These are phyloP conservation scores for Cocos nucifera DNA, from an alignment of 176 grass and related monocot genomes.

Conservation along the genomic window DNA sequence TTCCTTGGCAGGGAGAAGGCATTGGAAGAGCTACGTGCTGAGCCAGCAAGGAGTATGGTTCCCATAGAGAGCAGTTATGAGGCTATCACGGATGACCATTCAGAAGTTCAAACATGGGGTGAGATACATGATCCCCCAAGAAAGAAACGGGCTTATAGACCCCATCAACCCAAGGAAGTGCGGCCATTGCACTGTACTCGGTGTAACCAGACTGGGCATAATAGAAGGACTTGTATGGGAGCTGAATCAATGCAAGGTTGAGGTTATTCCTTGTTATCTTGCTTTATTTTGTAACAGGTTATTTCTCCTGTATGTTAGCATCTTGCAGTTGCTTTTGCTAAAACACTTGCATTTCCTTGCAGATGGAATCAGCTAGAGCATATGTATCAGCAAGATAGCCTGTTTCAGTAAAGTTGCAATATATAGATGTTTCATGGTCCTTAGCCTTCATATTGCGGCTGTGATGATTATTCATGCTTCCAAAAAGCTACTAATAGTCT, in stretches of 20 bases:
- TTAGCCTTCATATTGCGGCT: too few relatives aligned
- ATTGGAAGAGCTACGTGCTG: constrained; percentile 6
- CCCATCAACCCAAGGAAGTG: constrained; percentile 9
- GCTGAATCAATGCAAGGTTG: neutral
- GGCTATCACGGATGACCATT: neutral
- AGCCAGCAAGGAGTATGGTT: neutral
- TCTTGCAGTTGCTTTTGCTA: too few relatives aligned
- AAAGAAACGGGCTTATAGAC: neutral
- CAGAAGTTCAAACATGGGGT: constrained; percentile 4
- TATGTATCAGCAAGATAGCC: too few relatives aligned
- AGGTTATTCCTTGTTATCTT: neutral
- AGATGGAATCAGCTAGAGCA: too few relatives aligned
- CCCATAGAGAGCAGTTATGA: neutral
- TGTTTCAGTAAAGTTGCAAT: too few relatives aligned
- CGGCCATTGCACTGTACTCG: constrained; percentile 14
- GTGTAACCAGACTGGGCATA: constrained; percentile 16
- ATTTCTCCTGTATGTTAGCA: too few relatives aligned
- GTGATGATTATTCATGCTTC: too few relatives aligned
- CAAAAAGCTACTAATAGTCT: too few relatives aligned
- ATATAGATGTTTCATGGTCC: too few relatives aligned
- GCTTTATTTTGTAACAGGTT: too few relatives aligned
- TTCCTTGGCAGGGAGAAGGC: constrained; percentile 19
- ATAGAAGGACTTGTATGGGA: constrained; percentile 10
- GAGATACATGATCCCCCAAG: constrained; percentile 13
- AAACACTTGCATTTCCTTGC: too few relatives aligned